These are phyloP conservation scores for Exophiala sp. DNA, from an alignment of 2,329 filamentous ascomycete genomes.

Conservation along the genomic window DNA sequence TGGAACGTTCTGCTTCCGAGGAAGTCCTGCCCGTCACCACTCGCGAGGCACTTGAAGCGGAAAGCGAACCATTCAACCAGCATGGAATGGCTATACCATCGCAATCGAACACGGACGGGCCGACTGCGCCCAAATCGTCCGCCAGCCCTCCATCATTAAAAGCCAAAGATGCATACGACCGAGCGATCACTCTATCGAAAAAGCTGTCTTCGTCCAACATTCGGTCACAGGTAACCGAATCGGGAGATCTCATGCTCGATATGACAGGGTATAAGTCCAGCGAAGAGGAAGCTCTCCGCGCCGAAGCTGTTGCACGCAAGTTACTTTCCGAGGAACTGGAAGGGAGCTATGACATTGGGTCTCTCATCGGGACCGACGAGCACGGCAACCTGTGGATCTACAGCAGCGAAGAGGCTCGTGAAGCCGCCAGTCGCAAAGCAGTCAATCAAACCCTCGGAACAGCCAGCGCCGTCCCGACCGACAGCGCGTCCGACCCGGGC, in stretches of 20 bases:
- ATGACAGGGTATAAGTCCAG: conserved; percentile 96
- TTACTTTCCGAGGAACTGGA: conserved; percentile 89
- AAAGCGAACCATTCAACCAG: conserved; percentile 17
- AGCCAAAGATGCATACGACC: conserved; percentile 68
- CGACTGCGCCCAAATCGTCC: conserved; percentile 39
- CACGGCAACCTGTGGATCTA: conserved; percentile 99
- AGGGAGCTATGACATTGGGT: conserved; percentile 92
- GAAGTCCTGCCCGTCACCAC: conserved; percentile 46
- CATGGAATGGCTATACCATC: conserved; percentile 13
- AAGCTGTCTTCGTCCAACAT: conserved; percentile 88
- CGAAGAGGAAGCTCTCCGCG: conserved; percentile 83
- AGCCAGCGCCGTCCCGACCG: conserved; percentile 52
- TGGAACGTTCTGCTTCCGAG: conserved; percentile 51
- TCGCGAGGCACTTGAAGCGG: conserved; percentile 27
- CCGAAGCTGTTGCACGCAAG: conserved; percentile 87
- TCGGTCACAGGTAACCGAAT: conserved; percentile 83
- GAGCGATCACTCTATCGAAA: conserved; percentile 77
- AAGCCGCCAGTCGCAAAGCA: conserved; percentile 67
- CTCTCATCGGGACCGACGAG: conserved; percentile 89
- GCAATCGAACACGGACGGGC: conserved; percentile 14
- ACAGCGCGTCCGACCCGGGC: conserved; percentile 84
- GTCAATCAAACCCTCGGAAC: conserved; percentile 49
- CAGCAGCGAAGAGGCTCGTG: conserved; percentile 92
- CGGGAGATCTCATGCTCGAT: conserved; percentile 91
- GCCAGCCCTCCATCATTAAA: conserved; percentile 70